Percentiles rank a stretch among this genome's conserved stretches.
Conservation (phyloP, 805 yeast genomes). For the Maudiozyma turicensis region DNA sequence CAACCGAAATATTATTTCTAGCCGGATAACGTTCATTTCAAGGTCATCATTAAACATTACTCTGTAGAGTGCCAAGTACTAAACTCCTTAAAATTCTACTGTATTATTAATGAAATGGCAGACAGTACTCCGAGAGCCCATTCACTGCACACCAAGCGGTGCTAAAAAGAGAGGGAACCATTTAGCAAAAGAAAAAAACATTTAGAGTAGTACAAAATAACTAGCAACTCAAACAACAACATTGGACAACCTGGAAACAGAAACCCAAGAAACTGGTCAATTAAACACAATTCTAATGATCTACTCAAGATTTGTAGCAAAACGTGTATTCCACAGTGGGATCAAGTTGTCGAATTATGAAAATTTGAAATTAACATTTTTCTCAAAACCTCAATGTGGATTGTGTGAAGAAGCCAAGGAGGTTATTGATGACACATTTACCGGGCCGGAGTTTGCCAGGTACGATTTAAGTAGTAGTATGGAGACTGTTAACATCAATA, state of each 20-base stretch:
- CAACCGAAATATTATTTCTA: too few relatives aligned
- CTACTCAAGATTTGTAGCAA: background rate
- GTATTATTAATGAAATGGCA: background rate
- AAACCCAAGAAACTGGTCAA: too few relatives aligned
- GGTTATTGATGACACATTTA: slow-evolving; percentile 35
- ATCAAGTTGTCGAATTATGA: background rate
- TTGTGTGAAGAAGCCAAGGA: slow-evolving; percentile 57
- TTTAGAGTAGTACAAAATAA: too few relatives aligned
- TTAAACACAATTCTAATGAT: too few relatives aligned
- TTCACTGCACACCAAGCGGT: background rate
- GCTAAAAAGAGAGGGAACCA: too few relatives aligned
- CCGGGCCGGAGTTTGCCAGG: slow-evolving; percentile 24
- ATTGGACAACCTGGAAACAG: too few relatives aligned
- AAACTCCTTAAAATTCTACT: too few relatives aligned
- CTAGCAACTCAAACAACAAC: too few relatives aligned
- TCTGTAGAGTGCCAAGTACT: too few relatives aligned
- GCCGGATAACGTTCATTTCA: too few relatives aligned
- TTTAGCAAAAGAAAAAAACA: too few relatives aligned
- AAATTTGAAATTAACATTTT: slow-evolving; percentile 41
- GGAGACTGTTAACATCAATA: slow-evolving; percentile 47
- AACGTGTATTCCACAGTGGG: background rate
- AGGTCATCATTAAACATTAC: too few relatives aligned
- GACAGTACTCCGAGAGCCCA: background rate
- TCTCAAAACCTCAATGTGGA: slow-evolving; percentile 61
- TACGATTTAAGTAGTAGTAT: slow-evolving; percentile 26